phyloP scores from a whole-genome alignment of 768 basidiomycete species.

The Flagelloscypha sp. region DNA sequence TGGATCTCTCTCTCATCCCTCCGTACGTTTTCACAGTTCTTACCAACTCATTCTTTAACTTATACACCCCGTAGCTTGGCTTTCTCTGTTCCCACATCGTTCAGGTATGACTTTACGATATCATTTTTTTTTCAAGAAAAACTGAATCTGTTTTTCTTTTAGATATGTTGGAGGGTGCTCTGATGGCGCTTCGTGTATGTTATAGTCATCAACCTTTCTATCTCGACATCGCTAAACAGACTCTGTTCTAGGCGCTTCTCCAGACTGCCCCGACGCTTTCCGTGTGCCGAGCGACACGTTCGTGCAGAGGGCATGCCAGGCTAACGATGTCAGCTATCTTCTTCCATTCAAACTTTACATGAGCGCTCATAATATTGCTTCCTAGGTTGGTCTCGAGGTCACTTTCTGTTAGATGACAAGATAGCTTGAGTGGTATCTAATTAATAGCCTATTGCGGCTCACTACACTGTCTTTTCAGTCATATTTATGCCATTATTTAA shows the following conservation, averaged over 20 bases:
- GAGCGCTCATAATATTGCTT: too few species aligned
- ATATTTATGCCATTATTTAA: too few species aligned
- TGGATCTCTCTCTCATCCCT: conserved; percentile 25
- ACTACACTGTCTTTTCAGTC: too few species aligned
- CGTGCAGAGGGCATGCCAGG: conserved; percentile 26
- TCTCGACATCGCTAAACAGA: not conserved
- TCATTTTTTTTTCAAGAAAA: not conserved
- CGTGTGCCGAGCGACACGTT: conserved; percentile 17
- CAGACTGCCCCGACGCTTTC: conserved; percentile 24
- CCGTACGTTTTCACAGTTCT: conserved; percentile 15
- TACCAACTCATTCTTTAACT: not conserved
- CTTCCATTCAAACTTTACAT: too few species aligned
- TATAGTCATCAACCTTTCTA: not conserved
- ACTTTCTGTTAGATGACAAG: too few species aligned
- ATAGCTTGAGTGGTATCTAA: too few species aligned
- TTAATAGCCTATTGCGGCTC: too few species aligned
- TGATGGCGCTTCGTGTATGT: conserved; percentile 22
- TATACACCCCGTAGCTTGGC: conserved; percentile 14
- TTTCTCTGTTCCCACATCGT: conserved; percentile 28
- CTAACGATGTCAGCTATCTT: conserved; percentile 25
- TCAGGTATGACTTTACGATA: conserved; percentile 15
- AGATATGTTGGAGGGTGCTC: conserved; percentile 13
- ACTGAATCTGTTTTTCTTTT: not conserved
- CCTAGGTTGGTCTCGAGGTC: too few species aligned
- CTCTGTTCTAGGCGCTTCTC: conserved; percentile 16